Evolutionary conservation across 139 green algal genomes (phyloP).

Genomic region (Ostreobium quekettii): DNA sequence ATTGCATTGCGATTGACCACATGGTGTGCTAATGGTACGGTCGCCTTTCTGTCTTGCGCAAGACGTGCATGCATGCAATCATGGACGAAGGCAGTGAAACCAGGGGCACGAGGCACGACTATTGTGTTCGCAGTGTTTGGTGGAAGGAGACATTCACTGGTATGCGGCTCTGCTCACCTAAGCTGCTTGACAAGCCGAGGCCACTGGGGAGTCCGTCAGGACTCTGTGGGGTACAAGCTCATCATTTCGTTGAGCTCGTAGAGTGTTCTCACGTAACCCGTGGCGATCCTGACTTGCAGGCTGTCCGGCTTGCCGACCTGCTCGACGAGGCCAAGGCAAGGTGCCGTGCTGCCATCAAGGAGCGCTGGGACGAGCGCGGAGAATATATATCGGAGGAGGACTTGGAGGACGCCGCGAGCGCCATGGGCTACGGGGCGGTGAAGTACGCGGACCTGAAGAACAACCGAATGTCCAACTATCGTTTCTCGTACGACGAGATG

Average conservation of each 20-base stretch:
- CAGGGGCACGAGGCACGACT: too few species aligned
- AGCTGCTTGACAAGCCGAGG: neutral
- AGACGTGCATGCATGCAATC: too few species aligned
- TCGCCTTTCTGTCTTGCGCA: too few species aligned
- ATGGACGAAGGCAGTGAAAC: too few species aligned
- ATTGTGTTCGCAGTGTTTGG: neutral
- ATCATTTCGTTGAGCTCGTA: too few species aligned
- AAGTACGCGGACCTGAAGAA: conserved; percentile 98
- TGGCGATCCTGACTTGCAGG: too few species aligned
- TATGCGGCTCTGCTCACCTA: neutral
- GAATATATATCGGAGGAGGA: conserved; percentile 47
- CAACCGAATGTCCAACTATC: conserved; percentile 91
- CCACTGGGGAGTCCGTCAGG: too few species aligned
- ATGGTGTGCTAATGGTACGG: too few species aligned
- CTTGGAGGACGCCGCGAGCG: conserved; percentile 51
- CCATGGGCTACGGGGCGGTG: conserved; percentile 91
- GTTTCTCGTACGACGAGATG: conserved; percentile 93
- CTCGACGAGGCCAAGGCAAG: conserved; percentile 85
- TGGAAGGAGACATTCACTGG: neutral
- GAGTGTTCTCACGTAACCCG: too few species aligned
- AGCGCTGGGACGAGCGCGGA: conserved; percentile 37
- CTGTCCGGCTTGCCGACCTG: conserved; percentile 87
- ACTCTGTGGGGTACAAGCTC: too few species aligned
- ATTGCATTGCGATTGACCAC: too few species aligned
- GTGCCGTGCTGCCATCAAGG: conserved; percentile 47